Percentiles rank a stretch among this genome's conserved stretches.
These are phyloP conservation scores for Ramicandelaber brevisporus DNA, from an alignment of 192 early-diverging fungal species.

Conservation along the genomic window DNA sequence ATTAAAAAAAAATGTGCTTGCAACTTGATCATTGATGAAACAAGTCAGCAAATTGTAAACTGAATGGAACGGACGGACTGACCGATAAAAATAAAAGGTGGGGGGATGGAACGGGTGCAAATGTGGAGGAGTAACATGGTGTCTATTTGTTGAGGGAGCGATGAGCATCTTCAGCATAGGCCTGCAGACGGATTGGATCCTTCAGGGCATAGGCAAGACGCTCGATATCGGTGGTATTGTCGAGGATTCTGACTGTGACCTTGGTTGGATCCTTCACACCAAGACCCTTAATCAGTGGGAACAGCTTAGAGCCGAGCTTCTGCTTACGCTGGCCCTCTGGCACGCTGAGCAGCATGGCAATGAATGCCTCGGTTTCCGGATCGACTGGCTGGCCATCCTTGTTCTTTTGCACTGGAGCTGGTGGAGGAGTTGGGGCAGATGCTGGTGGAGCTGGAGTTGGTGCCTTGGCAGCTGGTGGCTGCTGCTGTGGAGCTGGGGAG, in stretches of 20 bases:
- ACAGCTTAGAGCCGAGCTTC: slow-evolving; percentile 21
- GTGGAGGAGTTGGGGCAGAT: not conserved
- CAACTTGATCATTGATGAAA: too few relatives aligned
- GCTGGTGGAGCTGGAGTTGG: too few relatives aligned
- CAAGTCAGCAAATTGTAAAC: too few relatives aligned
- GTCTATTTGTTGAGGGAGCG: slow-evolving; percentile 5
- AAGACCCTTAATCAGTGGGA: slow-evolving; percentile 22
- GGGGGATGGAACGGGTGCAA: too few relatives aligned
- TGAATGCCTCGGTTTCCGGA: slow-evolving; percentile 14
- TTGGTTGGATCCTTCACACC: slow-evolving; percentile 19
- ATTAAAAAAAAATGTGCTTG: too few relatives aligned
- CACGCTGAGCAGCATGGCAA: slow-evolving; percentile 15
- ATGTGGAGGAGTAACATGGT: too few relatives aligned
- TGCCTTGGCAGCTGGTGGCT: not conserved
- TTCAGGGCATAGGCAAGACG: slow-evolving; percentile 18
- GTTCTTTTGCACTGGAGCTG: not conserved
- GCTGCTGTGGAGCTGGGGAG: too few relatives aligned
- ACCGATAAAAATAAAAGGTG: too few relatives aligned
- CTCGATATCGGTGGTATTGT: slow-evolving; percentile 18
- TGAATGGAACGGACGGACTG: too few relatives aligned
- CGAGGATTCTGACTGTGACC: slow-evolving; percentile 22
- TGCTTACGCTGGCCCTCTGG: slow-evolving; percentile 19
- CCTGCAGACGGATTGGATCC: slow-evolving; percentile 8
- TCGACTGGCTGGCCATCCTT: slow-evolving; percentile 6
- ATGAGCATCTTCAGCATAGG: slow-evolving; percentile 15